A percentile compares a stretch with the other conserved stretches of the same genome.
Conservation (phyloP, 306 rosid genomes). For the Vachellia collinsii region DNA sequence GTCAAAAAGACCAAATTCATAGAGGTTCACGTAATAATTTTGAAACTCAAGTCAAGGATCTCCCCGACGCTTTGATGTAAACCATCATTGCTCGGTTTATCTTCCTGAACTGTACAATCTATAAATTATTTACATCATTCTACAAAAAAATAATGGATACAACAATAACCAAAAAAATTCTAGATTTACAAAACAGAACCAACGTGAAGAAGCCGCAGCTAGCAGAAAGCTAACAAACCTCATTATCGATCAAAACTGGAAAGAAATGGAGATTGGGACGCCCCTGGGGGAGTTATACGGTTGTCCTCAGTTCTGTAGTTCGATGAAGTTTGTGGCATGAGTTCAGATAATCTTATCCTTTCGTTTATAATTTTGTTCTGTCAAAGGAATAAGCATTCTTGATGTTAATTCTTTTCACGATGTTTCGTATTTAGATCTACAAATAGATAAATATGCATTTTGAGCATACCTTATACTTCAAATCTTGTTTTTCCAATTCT, state of each 20-base stretch:
- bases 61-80: neutral
- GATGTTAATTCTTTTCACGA: constrained; percentile 4
- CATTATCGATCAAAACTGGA: constrained; percentile 79
- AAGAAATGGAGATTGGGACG: constrained; percentile 62
- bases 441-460: neutral
- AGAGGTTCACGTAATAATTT: neutral
- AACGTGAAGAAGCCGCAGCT: constrained; percentile 8
- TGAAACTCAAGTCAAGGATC: neutral
- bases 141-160: constrained; percentile 23
- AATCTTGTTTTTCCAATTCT: constrained; percentile 74
- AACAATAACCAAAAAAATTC: constrained; percentile 1
- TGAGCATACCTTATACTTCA: constrained; percentile 71
- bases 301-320: constrained; percentile 59
- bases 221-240: constrained; percentile 36
- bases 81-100: neutral
- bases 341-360: constrained; percentile 64
- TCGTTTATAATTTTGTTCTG: constrained; percentile 74
- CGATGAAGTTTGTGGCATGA: constrained; percentile 68
- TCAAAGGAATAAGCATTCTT: constrained; percentile 11
- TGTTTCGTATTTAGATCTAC: constrained; percentile 2
- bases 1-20: neutral
- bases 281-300: constrained; percentile 58
- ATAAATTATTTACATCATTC: constrained; percentile 41
- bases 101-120: constrained; percentile 28
- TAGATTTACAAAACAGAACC: neutral